Percentiles rank a stretch among this genome's conserved stretches.
Conservation (phyloP, 2,329 filamentous ascomycete species). For the Aspergillus amoenus region DNA sequence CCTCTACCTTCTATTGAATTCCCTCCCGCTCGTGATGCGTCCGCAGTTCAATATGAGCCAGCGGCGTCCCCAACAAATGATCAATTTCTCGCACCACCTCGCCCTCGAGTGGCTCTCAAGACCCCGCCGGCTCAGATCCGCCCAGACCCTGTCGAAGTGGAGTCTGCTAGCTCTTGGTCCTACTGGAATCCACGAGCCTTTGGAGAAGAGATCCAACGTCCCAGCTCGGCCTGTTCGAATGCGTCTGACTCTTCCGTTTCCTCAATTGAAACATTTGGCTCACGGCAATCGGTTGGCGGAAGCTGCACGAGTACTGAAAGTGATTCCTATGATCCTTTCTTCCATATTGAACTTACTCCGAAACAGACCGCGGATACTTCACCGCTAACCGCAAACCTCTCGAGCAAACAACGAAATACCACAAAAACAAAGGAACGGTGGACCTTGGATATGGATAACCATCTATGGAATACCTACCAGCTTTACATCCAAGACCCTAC, state of each 20-base stretch:
- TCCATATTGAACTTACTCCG: conserved; percentile 41
- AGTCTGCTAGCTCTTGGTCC: conserved; percentile 31
- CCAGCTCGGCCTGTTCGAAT: conserved; percentile 58
- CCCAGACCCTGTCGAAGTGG: conserved; percentile 33
- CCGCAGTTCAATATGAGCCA: conserved; percentile 25
- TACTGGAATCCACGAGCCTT: conserved; percentile 30
- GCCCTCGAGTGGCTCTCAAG: conserved; percentile 38
- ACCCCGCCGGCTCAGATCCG: conserved; percentile 48
- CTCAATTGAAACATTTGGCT: conserved; percentile 57
- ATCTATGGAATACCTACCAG: conserved; percentile 66
- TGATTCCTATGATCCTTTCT: conserved; percentile 58
- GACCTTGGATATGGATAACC: conserved; percentile 64
- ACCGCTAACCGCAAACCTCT: conserved; percentile 31
- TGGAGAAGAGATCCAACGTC: conserved; percentile 52
- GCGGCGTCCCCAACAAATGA: conserved; percentile 31
- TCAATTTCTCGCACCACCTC: conserved; percentile 40
- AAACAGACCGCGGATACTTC: conserved; percentile 41
- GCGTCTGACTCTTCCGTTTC: conserved; percentile 63
- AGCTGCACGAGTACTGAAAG: conserved; percentile 63
- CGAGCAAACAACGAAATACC: conserved; percentile 24
- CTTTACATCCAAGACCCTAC: conserved; percentile 65
- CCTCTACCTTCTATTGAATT: conserved; percentile 47
- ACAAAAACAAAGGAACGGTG: conserved; percentile 43
- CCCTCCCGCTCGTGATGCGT: conserved; percentile 27
- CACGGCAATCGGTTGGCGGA: conserved; percentile 57